A percentile compares a stretch with the other conserved stretches of the same genome.
phyloP scores from a whole-genome alignment of 768 basidiomycete species.

The Vararia minispora region DNA sequence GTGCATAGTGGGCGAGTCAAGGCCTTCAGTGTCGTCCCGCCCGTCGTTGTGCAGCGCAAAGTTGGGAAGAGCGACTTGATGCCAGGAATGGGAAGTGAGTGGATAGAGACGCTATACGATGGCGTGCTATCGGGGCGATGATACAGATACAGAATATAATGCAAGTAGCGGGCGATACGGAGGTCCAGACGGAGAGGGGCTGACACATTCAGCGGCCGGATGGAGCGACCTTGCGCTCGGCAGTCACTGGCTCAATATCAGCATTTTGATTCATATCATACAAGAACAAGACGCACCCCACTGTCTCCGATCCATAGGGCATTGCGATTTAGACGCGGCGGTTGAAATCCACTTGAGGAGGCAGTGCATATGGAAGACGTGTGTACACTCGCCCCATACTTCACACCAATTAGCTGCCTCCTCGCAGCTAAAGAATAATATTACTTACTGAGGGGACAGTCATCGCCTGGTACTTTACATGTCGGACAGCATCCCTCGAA shows the following conservation, averaged over 20 bases:
- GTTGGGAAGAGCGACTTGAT: conserved; percentile 41
- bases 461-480: conserved; percentile 95
- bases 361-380: conserved; percentile 99
- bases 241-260: conserved; percentile 29
- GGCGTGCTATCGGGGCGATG: conserved; percentile 28
- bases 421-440: conserved; percentile 2
- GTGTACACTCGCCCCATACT: conserved; percentile 98
- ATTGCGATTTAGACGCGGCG: conserved; percentile 82
- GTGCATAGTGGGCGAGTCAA: conserved; percentile 42
- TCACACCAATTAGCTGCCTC: conserved; percentile 1
- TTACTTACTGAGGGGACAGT: conserved; percentile 77
- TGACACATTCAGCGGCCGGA: conserved; percentile 6
- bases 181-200: too few relatives aligned
- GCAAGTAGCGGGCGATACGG: too few relatives aligned
- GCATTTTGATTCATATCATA: not conserved
- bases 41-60: conserved; percentile 58
- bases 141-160: too few relatives aligned
- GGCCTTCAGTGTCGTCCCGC: conserved; percentile 57
- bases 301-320: conserved; percentile 93
- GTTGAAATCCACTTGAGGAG: conserved; percentile 94
- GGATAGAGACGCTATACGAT: conserved; percentile 39
- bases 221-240: conserved; percentile 37
- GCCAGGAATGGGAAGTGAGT: conserved; percentile 38
- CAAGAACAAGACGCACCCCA: conserved; percentile 58
- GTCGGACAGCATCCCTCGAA: conserved; percentile 94